Evolutionary conservation across 352 stramenopile genomes (phyloP), one percentile per base, ranked within the genome.

Genomic region (Discostella stelligera): DNA sequence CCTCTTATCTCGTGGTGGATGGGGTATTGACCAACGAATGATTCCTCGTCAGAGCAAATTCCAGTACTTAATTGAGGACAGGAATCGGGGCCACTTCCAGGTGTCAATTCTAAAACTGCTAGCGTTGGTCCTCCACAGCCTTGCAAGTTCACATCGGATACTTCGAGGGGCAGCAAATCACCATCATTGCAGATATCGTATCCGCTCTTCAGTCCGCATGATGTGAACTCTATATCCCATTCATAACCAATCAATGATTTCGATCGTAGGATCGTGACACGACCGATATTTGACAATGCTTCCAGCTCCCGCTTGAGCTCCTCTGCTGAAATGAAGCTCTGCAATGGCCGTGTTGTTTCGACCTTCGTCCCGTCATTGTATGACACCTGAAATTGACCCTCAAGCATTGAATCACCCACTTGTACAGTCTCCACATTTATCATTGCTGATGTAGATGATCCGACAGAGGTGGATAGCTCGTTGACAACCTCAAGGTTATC

Each of bases 321-420:
- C 53, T 94, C 95, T 39, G 97, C 95, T 4, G 94, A 96, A 20
- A 94, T 94, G 74, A 98, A 96, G 77, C 93, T 94, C 32, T 94
- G 75, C 65, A 99, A 97, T 2, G 18, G 59, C 11, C 90, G 86
- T 8, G 95, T 98, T 0, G 82, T 83, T 69, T 98, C 89, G 23
- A 69, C 66, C 23, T 55, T 58, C 18, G 27, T 48, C 0, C 70
- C 61, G 39, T 81, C 76, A 64, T 86, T 64, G 50, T 71, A 82
- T 52, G 77, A 70, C 44, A 94, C 21, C 16, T 82, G 37, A 71
- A 93, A 94, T 30, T 79, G 62, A 48, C 89, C 89, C 0, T 61
- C 60, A 11, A 93, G 77, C 27, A 75, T 77, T 9, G 79, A 79
- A 50, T 83, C 46, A 37, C 79, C 79, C 54, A 78, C 39, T 53